phyloP scores from a whole-genome alignment of 2,329 filamentous ascomycete species.

The Sphaceloma murrayae region DNA sequence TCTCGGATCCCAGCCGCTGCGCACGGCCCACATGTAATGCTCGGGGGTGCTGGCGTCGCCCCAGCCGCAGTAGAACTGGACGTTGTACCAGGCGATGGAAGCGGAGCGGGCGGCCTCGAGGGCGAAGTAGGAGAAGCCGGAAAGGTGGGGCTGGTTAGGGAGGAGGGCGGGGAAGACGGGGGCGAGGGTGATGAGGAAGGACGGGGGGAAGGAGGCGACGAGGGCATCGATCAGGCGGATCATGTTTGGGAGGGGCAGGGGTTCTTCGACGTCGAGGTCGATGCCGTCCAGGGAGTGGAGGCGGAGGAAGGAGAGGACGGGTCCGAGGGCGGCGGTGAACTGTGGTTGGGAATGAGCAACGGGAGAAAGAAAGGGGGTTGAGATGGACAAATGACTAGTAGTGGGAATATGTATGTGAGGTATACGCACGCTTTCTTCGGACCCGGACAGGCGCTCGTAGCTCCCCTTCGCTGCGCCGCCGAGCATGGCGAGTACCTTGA shows the following conservation, averaged over 20 bases:
- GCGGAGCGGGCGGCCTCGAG: slow-evolving; percentile 58
- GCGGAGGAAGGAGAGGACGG: slow-evolving; percentile 56
- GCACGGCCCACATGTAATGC: slow-evolving; percentile 46
- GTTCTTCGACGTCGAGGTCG: slow-evolving; percentile 73
- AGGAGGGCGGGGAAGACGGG: slow-evolving; percentile 71
- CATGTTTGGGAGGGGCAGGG: slow-evolving; percentile 56
- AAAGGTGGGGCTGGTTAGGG: slow-evolving; percentile 50
- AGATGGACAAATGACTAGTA: background rate
- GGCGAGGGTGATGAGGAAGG: slow-evolving; percentile 70
- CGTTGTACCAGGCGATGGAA: slow-evolving; percentile 76
- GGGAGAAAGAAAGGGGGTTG: background rate
- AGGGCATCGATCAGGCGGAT: slow-evolving; percentile 42
- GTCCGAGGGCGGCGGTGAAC: slow-evolving; percentile 66
- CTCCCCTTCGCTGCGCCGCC: slow-evolving; percentile 74
- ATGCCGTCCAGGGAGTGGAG: slow-evolving; percentile 56
- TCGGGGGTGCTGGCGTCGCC: slow-evolving; percentile 50
- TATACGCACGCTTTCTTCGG: slow-evolving; percentile 36
- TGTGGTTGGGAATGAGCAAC: slow-evolving; percentile 24
- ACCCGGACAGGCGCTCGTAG: slow-evolving; percentile 51
- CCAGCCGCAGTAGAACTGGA: slow-evolving; percentile 91
- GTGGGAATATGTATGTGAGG: background rate
- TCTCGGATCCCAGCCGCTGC: slow-evolving; percentile 59
- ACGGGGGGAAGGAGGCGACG: slow-evolving; percentile 53
- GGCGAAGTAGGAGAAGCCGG: slow-evolving; percentile 69
- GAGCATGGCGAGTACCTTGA: slow-evolving; percentile 78